Base-by-base conservation (phyloP, 2,329 filamentous ascomycete species). In the Phialocephala sp. region DNA sequence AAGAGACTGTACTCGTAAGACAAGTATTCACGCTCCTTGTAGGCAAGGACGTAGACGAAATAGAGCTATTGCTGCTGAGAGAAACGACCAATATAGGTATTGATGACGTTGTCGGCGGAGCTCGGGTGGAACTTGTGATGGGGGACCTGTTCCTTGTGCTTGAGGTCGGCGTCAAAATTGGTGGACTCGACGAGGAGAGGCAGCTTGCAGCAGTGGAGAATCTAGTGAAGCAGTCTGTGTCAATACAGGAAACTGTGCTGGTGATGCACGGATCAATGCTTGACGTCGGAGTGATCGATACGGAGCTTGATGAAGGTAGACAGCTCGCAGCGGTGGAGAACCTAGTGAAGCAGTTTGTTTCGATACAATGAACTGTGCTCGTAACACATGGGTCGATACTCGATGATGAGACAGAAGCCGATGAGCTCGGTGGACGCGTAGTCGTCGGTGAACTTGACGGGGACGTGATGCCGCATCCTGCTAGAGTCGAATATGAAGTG, bases 141-240 rank as follows among this genome's bases (percentile, higher is more conserved):
- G 27, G 6, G 6, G 27, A 32, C 27, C 27, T 32, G 27, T 32
- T 32, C 27, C 6, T 32, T 32, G 27, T 32, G 27, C 60, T 62
- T 5, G 15, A 41, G 22, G 36, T 35, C 3, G 18, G 12, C 11
- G 59, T 55, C 4, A 50, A 18, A n/a, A 55, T 54, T 47, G 43
- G 36, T 4, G 56, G 52, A 27, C 1, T 54, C n/a, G 60, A 57
- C 22, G 60, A 63, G 15, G 60, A 36, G n/a, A 62, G n/a, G 24
- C 60, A 62, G 20, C 60, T 62, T 2, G 60, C 37, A 8, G 37
- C 52, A 1, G 60, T 62, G 12, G 39, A 37, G 41, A 39, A 55
- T 24, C 20, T 27, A 37, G 56, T 59, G 4, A 32, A 20, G 35
- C 62, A 64, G 20, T 52, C 22, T 20, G 32, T 59, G 4, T n/a